These are phyloP conservation scores for Penicillium mononematosum DNA, from an alignment of 495 filamentous ascomycete species.

Conservation along the genomic window DNA sequence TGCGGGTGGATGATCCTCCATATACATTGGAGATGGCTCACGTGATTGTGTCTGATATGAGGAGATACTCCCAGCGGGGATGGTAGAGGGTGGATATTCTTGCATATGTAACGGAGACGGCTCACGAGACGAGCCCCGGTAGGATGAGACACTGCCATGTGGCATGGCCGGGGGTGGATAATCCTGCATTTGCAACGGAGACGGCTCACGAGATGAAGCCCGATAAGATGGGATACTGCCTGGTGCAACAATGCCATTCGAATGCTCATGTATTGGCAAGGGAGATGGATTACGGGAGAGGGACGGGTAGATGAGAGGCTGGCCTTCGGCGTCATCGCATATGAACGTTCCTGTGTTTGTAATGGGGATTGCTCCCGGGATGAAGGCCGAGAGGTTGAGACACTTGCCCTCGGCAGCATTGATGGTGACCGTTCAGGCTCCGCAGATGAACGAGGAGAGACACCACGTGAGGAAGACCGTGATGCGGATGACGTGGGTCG, in stretches of 20 bases:
- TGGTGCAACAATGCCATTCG: conserved; percentile 6
- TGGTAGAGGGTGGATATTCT: conserved; percentile 10
- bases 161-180: conserved; percentile 22
- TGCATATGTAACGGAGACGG: conserved; percentile 19
- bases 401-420: conserved; percentile 27
- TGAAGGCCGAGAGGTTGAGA: conserved; percentile 29
- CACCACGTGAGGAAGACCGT: conserved; percentile 30
- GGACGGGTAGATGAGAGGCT: conserved; percentile 7
- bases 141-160: conserved; percentile 29
- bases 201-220: conserved; percentile 7
- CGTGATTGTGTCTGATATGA: neutral
- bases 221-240: conserved; percentile 6
- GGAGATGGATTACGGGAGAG: conserved; percentile 36
- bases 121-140: conserved; percentile 2
- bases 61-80: neutral
- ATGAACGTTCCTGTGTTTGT: conserved; percentile 8
- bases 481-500: conserved; percentile 34
- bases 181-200: conserved; percentile 17
- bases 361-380: conserved; percentile 40
- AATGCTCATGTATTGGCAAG: conserved; percentile 24
- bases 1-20: conserved; percentile 18
- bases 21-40: conserved; percentile 11
- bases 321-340: neutral
- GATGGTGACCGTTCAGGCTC: conserved; percentile 34
- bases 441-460: conserved; percentile 30